Percentiles rank a stretch among this genome's conserved stretches.
phyloP scores from a whole-genome alignment of 176 grass and related monocot genomes.

The Microstegium vimineum region DNA sequence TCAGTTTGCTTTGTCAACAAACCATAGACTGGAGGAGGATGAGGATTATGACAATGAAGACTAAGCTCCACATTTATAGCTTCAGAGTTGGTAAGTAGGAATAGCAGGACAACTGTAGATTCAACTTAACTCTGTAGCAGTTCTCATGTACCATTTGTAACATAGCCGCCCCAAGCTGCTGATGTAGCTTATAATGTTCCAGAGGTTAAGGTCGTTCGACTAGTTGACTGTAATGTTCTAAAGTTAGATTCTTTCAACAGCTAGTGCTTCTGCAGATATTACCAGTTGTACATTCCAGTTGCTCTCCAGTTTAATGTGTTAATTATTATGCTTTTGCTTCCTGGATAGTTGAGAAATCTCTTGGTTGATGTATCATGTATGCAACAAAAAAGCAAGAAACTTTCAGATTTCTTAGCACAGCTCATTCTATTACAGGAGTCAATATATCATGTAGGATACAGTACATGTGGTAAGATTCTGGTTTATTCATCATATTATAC shows the following conservation, averaged over 20 bases:
- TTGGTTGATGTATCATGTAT: background rate
- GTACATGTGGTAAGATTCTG: background rate
- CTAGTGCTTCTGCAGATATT: conserved; percentile 14
- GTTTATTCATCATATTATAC: conserved; percentile 26
- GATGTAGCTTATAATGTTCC: conserved; percentile 36
- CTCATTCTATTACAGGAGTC: background rate
- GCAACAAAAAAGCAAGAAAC: background rate
- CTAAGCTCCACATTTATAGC: conserved; percentile 8
- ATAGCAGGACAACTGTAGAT: conserved; percentile 10
- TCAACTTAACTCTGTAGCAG: conserved; percentile 24
- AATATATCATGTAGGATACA: background rate
- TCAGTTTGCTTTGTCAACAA: conserved; percentile 46
- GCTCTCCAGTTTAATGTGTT: conserved; percentile 2
- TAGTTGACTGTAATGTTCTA: background rate
- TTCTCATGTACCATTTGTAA: conserved; percentile 37
- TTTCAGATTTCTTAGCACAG: background rate
- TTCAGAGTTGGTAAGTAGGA: conserved; percentile 26
- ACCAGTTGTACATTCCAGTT: conserved; percentile 12
- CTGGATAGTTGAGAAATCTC: background rate
- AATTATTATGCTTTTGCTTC: background rate
- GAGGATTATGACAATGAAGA: conserved; percentile 77
- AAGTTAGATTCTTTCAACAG: background rate
- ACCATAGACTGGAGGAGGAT: conserved; percentile 52
- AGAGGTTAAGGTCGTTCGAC: conserved; percentile 11
- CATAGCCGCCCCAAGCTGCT: conserved; percentile 25